These are phyloP conservation scores for Salix caprea DNA, from an alignment of 345 rosid genomes.

Conservation along the genomic window DNA sequence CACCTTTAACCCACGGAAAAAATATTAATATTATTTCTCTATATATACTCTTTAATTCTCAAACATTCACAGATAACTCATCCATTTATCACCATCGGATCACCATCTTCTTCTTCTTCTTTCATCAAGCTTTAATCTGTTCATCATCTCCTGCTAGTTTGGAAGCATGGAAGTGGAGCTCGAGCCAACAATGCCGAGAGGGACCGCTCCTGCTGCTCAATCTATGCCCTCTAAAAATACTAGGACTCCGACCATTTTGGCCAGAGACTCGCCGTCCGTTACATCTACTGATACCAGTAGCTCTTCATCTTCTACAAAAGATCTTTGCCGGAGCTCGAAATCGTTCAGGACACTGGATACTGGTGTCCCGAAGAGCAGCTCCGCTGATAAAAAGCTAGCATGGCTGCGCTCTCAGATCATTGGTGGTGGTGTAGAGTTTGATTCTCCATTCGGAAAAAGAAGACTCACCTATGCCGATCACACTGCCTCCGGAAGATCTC, in stretches of 20 bases:
- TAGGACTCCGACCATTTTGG: background rate
- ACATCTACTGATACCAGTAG: background rate
- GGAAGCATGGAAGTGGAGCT: background rate
- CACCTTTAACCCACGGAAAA: too few relatives aligned
- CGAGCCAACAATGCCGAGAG: background rate
- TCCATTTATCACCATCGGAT: too few relatives aligned
- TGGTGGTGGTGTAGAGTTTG: slow-evolving; percentile 34
- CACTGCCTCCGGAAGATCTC: slow-evolving; percentile 53
- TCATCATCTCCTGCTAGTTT: background rate
- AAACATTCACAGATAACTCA: too few relatives aligned
- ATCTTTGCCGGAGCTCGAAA: background rate
- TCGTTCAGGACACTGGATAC: slow-evolving; percentile 12
- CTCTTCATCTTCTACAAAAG: background rate
- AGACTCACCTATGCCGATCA: slow-evolving; percentile 52
- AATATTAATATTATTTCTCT: too few relatives aligned
- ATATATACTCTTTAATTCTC: too few relatives aligned
- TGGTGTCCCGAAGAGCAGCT: slow-evolving; percentile 24
- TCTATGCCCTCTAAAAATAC: background rate
- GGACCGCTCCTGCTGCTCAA: background rate
- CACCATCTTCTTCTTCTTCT: too few relatives aligned
- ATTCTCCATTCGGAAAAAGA: slow-evolving; percentile 50
- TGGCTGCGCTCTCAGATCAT: slow-evolving; percentile 55
- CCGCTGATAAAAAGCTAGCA: slow-evolving; percentile 25
- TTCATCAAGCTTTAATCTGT: too few relatives aligned
- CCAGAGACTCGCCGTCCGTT: background rate